phyloP scores from a whole-genome alignment of 805 yeast genomes.

The Wickerhamomyces subpelliculosus region DNA sequence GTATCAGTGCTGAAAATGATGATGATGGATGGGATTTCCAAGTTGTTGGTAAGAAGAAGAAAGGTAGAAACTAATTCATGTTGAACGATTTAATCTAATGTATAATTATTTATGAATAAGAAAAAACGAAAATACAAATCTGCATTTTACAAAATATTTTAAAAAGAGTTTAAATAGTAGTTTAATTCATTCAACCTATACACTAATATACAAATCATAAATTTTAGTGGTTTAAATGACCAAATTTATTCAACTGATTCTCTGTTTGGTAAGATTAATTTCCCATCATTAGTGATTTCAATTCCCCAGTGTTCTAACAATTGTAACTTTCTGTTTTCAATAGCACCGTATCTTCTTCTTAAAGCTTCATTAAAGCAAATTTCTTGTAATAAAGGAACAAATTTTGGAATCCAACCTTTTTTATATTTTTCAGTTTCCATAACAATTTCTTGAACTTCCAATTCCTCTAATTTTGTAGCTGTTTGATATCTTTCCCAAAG shows the following conservation, averaged over 20 bases:
- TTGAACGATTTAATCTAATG: neutral
- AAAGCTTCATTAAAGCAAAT: slow-evolving; percentile 89
- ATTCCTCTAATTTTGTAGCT: slow-evolving; percentile 70
- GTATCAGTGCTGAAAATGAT: slow-evolving; percentile 30
- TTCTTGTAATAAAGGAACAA: slow-evolving; percentile 79
- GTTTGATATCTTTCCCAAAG: slow-evolving; percentile 72
- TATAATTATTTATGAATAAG: no score
- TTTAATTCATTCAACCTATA: no score
- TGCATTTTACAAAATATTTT: neutral
- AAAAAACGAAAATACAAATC: neutral
- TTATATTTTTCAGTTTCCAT: slow-evolving; percentile 66
- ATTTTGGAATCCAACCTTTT: slow-evolving; percentile 72
- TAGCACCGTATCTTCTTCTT: slow-evolving; percentile 55
- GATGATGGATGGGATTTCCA: slow-evolving; percentile 57
- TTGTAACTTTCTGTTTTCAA: slow-evolving; percentile 30
- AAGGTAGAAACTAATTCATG: slow-evolving; percentile 29
- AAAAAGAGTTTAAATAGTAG: no score
- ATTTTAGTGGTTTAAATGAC: no score
- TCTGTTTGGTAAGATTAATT: slow-evolving; percentile 11
- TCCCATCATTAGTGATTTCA: slow-evolving; percentile 11
- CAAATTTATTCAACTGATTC: neutral
- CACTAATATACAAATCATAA: neutral
- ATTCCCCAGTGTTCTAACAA: slow-evolving; percentile 28
- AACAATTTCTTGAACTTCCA: slow-evolving; percentile 73
- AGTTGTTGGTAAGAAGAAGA: slow-evolving; percentile 58